Evolutionary conservation across 2,329 filamentous ascomycete species (phyloP).

Genomic region (Colletotrichum lupini): DNA sequence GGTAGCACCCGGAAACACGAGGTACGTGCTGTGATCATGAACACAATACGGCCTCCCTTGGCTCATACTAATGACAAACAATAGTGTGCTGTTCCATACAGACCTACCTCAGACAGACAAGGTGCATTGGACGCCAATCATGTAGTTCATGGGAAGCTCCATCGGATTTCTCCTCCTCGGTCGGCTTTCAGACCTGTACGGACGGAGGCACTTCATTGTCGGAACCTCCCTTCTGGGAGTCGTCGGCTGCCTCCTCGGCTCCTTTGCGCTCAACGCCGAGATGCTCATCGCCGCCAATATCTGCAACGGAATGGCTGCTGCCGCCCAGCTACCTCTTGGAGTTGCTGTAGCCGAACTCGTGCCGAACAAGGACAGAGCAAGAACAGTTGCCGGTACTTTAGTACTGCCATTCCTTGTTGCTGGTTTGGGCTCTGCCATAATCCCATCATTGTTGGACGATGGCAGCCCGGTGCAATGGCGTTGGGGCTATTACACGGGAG

Average conservation of each 20-base stretch:
- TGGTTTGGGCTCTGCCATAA: neutral
- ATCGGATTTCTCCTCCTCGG: slow-evolving; percentile 45
- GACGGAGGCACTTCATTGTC: slow-evolving; percentile 18
- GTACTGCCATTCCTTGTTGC: slow-evolving; percentile 58
- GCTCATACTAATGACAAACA: slow-evolving; percentile 32
- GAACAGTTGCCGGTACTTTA: slow-evolving; percentile 49
- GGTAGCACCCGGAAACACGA: slow-evolving; percentile 49
- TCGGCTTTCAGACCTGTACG: slow-evolving; percentile 26
- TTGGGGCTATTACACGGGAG: slow-evolving; percentile 61
- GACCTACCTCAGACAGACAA: slow-evolving; percentile 45
- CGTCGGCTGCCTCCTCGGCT: slow-evolving; percentile 52
- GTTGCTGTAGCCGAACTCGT: slow-evolving; percentile 56
- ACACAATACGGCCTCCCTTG: neutral
- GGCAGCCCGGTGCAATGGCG: slow-evolving; percentile 55
- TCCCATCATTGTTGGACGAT: slow-evolving; percentile 43
- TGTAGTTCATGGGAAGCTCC: slow-evolving; percentile 51
- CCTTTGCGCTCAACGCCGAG: slow-evolving; percentile 46
- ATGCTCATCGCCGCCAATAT: slow-evolving; percentile 51
- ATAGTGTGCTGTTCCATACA: slow-evolving; percentile 42
- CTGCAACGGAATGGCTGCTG: slow-evolving; percentile 51
- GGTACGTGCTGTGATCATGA: slow-evolving; percentile 37
- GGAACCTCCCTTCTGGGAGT: slow-evolving; percentile 45
- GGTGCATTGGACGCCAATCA: slow-evolving; percentile 47
- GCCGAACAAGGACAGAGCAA: slow-evolving; percentile 53
- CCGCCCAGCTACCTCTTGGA: slow-evolving; percentile 54